phyloP scores from a whole-genome alignment of 169 alveolate genomes.

The Fabrea salina region DNA sequence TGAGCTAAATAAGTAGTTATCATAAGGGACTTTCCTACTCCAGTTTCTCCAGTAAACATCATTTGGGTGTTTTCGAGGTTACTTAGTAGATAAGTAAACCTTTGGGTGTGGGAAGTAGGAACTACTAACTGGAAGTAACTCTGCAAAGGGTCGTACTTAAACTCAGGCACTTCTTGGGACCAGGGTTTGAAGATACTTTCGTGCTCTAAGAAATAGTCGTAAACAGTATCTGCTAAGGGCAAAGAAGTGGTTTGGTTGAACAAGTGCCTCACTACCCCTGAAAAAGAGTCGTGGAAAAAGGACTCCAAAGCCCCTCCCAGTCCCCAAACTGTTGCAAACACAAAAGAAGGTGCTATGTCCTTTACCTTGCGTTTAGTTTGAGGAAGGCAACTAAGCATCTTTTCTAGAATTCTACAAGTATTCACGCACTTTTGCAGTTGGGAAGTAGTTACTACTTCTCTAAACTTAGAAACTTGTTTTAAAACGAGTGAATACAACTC shows the following conservation, averaged over 20 bases:
- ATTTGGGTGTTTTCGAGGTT: conserved; percentile 69
- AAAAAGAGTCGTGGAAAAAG: conserved; percentile 50
- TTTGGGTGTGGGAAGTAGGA: conserved; percentile 85
- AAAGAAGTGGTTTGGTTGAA: conserved; percentile 60
- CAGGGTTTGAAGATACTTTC: conserved; percentile 39
- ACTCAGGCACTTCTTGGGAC: conserved; percentile 69
- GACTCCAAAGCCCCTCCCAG: conserved; percentile 45
- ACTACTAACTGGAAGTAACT: conserved; percentile 70
- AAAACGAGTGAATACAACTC: conserved; percentile 14
- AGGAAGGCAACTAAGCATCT: conserved; percentile 68
- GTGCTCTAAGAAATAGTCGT: conserved; percentile 72
- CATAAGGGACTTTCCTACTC: conserved; percentile 87
- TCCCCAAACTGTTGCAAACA: neutral
- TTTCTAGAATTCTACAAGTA: conserved; percentile 68
- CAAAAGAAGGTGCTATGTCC: neutral
- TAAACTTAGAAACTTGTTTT: conserved; percentile 4
- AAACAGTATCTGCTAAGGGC: conserved; percentile 71
- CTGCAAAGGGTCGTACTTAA: conserved; percentile 58
- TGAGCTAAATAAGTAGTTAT: conserved; percentile 41
- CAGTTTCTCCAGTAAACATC: conserved; percentile 90
- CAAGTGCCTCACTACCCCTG: conserved; percentile 70
- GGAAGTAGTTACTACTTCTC: conserved; percentile 71
- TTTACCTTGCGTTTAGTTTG: conserved; percentile 39
- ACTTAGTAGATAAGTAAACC: conserved; percentile 72
- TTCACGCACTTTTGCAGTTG: conserved; percentile 71